Percentiles rank a stretch among this genome's conserved stretches.
Conservation (phyloP, 1,284 basidiomycete species). For the Cutaneotrichosporon sp. region DNA sequence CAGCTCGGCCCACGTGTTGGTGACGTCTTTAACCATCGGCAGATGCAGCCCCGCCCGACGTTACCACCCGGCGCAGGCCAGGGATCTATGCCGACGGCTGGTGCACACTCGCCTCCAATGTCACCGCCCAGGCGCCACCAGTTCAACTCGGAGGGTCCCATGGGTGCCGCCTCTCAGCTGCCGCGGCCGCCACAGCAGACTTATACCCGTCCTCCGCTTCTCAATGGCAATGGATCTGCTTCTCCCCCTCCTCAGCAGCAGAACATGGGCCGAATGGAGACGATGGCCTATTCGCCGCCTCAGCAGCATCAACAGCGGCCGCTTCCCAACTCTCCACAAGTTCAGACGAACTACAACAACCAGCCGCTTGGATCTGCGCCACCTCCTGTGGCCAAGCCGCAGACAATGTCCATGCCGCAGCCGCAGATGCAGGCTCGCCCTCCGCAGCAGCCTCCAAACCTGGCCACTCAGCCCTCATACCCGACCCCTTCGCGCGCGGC, state of each 20-base stretch:
- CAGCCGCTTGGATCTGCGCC: too few species aligned
- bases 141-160: neutral
- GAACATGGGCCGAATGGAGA: neutral
- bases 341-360: neutral
- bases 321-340: neutral
- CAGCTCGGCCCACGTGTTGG: too few species aligned
- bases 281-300: neutral
- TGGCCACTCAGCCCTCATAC: too few species aligned
- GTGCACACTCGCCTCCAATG: constrained; percentile 7
- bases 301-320: neutral
- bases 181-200: constrained; percentile 3
- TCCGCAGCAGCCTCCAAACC: neutral
- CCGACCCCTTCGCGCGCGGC: neutral
- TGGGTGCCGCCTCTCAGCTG: neutral
- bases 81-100: neutral
- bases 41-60: too few species aligned
- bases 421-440: neutral
- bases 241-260: too few species aligned
- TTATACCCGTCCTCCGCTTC: constrained; percentile 17
- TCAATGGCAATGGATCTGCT: neutral
- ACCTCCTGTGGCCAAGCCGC: neutral
- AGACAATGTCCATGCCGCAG: neutral
- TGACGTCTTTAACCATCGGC: too few species aligned
- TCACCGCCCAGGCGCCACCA: neutral
- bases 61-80: neutral